Percentiles rank a stretch among this genome's conserved stretches.
Conservation (phyloP, 1,139 yeast species). For the Candida anutae region DNA sequence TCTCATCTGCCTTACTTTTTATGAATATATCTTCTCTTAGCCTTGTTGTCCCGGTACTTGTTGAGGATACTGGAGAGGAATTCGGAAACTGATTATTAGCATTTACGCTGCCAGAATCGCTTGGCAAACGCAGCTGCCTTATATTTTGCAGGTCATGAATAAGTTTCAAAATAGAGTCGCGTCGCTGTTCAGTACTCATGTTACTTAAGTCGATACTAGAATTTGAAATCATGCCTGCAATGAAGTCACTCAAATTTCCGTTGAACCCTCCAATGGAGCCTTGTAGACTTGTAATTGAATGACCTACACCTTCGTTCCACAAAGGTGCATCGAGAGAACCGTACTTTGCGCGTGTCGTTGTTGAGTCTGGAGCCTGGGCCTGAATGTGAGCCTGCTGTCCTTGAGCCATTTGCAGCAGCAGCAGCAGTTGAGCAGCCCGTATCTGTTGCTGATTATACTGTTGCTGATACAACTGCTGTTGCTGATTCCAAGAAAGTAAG, state of each 20-base stretch:
- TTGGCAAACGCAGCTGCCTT: constrained; percentile 11
- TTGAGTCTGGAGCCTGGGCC: constrained; percentile 2
- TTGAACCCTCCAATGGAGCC: constrained; percentile 25
- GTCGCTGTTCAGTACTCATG: constrained; percentile 36
- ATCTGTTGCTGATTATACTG: constrained; percentile 5
- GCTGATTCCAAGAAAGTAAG: constrained; percentile 19
- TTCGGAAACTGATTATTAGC: constrained; percentile 1
- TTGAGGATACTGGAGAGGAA: constrained; percentile 1
- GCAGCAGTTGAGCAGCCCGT: background rate
- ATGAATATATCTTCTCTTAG: constrained; percentile 33
- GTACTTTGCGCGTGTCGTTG: constrained; percentile 12
- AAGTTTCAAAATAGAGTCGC: constrained; percentile 34
- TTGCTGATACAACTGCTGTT: constrained; percentile 2
- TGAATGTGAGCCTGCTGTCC: constrained; percentile 6
- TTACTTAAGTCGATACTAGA: constrained; percentile 34
- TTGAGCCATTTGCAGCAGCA: constrained; percentile 1
- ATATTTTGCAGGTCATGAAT: constrained; percentile 24
- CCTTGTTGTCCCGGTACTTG: constrained; percentile 9
- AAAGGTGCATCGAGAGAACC: constrained; percentile 25
- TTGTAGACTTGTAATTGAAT: constrained; percentile 5
- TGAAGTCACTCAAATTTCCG: constrained; percentile 29
- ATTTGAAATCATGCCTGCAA: constrained; percentile 28
- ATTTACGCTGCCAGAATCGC: constrained; percentile 4
- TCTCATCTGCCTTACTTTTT: constrained; percentile 1
- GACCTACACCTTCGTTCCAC: constrained; percentile 10